Conservation (phyloP, 2,329 filamentous ascomycete species). For the Verticillium tricorpus region DNA sequence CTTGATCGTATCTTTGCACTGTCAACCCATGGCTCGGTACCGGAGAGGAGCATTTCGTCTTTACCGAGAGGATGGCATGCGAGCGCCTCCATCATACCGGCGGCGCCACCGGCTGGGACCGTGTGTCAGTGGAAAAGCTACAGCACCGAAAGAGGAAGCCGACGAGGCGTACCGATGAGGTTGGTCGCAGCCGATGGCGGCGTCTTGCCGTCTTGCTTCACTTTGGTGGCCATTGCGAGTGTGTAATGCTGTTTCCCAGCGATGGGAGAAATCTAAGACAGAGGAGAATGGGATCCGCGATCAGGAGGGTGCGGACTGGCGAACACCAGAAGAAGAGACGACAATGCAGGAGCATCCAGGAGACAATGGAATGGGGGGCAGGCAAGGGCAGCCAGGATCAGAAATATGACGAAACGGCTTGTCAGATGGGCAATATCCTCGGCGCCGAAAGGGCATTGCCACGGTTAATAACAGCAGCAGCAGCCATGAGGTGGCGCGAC, state of each 20-base stretch:
- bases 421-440: slow-evolving; percentile 10
- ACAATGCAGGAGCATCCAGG: background rate
- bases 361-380: slow-evolving; percentile 7
- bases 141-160: background rate
- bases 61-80: slow-evolving; percentile 89
- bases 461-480: slow-evolving; percentile 6
- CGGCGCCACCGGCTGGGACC: slow-evolving; percentile 78
- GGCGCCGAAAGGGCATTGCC: slow-evolving; percentile 12
- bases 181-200: slow-evolving; percentile 85
- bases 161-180: slow-evolving; percentile 66
- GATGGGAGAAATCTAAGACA: background rate
- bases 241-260: background rate
- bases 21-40: slow-evolving; percentile 4
- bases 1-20: slow-evolving; percentile 79
- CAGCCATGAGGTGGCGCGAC: slow-evolving; percentile 9
- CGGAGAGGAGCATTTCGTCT: slow-evolving; percentile 17
- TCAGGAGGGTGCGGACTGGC: background rate
- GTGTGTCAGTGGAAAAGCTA: background rate
- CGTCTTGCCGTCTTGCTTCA: slow-evolving; percentile 56
- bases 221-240: slow-evolving; percentile 36
- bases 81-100: slow-evolving; percentile 99
- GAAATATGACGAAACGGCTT: background rate
- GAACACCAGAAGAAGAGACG: background rate
- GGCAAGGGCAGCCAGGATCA: background rate
- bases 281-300: background rate